These are phyloP conservation scores for Beauveria pseudobassiana DNA, from an alignment of 2,329 filamentous ascomycete genomes.

Conservation along the genomic window DNA sequence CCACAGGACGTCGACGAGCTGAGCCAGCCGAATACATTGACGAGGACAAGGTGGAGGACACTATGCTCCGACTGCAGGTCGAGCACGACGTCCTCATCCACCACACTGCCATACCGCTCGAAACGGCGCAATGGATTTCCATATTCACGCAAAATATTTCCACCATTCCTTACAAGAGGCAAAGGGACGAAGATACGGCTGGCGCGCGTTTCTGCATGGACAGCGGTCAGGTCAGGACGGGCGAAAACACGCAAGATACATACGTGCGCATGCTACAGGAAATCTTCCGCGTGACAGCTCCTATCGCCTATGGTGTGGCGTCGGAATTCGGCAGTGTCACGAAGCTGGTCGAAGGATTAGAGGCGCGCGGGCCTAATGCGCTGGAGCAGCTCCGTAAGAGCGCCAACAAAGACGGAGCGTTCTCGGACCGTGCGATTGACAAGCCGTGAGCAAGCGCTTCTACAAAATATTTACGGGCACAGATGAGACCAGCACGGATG, in stretches of 20 bases:
- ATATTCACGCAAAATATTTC: conserved; percentile 74
- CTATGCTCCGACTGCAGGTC: conserved; percentile 62
- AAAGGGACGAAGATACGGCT: conserved; percentile 39
- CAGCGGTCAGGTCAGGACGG: conserved; percentile 64
- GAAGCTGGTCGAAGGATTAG: conserved; percentile 51
- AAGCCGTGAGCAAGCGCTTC: conserved; percentile 50
- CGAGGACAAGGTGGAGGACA: conserved; percentile 63
- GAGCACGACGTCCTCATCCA: conserved; percentile 60
- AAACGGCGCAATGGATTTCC: conserved; percentile 66
- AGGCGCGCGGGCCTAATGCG: conserved; percentile 48
- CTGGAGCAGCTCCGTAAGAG: conserved; percentile 55
- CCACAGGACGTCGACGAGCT: conserved; percentile 32
- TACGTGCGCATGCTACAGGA: conserved; percentile 72
- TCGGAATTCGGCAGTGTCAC: conserved; percentile 51
- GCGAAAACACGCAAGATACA: conserved; percentile 57
- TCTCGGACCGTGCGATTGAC: conserved; percentile 47
- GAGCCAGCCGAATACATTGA: conserved; percentile 44
- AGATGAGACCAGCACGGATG: conserved; percentile 49
- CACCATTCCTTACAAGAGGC: conserved; percentile 62
- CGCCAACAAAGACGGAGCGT: conserved; percentile 48
- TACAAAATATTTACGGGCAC: conserved; percentile 52
- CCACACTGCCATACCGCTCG: conserved; percentile 51
- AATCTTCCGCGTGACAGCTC: conserved; percentile 61
- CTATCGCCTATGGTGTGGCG: conserved; percentile 63
- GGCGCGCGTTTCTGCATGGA: conserved; percentile 72